Evolutionary conservation across 2,329 filamentous ascomycete species (phyloP).

Genomic region (Basipetospora chlamydospora): DNA sequence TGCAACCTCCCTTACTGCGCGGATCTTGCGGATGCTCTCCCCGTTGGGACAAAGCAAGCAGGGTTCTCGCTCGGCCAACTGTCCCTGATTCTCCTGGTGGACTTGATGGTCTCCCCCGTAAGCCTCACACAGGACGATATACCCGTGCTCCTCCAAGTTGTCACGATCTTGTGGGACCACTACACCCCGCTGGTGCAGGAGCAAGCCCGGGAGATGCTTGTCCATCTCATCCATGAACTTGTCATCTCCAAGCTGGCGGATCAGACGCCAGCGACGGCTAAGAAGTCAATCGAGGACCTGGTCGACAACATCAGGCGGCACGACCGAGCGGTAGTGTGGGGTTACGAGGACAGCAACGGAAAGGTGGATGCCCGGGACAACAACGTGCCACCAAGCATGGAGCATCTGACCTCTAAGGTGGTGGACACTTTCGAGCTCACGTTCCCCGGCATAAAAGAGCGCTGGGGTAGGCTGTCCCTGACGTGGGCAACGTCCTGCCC

Average conservation of each 20-base stretch:
- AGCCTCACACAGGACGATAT: conserved; percentile 66
- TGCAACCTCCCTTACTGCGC: conserved; percentile 75
- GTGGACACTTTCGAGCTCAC: conserved; percentile 73
- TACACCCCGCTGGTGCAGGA: conserved; percentile 92
- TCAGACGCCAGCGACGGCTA: conserved; percentile 43
- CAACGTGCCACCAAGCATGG: conserved; percentile 80
- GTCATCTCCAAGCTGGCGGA: conserved; percentile 71
- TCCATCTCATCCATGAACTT: conserved; percentile 91
- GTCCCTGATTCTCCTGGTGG: conserved; percentile 83
- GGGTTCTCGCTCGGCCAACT: conserved; percentile 88
- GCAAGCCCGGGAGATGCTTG: conserved; percentile 92
- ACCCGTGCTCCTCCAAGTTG: conserved; percentile 75
- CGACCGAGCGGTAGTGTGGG: conserved; percentile 76
- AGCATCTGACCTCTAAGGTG: conserved; percentile 65
- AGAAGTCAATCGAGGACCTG: conserved; percentile 69
- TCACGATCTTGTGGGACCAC: conserved; percentile 93
- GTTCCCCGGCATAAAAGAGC: conserved; percentile 74
- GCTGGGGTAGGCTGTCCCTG: conserved; percentile 80
- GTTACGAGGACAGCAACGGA: conserved; percentile 83
- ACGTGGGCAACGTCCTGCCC: conserved; percentile 96
- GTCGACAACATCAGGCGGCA: conserved; percentile 78
- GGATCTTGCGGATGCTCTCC: conserved; percentile 63
- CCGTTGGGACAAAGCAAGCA: conserved; percentile 79
- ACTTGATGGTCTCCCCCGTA: conserved; percentile 87
- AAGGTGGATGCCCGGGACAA: conserved; percentile 58